These are phyloP conservation scores for Ustanciosporium gigantosporum DNA, from an alignment of 1,284 basidiomycete genomes.

Conservation along the genomic window DNA sequence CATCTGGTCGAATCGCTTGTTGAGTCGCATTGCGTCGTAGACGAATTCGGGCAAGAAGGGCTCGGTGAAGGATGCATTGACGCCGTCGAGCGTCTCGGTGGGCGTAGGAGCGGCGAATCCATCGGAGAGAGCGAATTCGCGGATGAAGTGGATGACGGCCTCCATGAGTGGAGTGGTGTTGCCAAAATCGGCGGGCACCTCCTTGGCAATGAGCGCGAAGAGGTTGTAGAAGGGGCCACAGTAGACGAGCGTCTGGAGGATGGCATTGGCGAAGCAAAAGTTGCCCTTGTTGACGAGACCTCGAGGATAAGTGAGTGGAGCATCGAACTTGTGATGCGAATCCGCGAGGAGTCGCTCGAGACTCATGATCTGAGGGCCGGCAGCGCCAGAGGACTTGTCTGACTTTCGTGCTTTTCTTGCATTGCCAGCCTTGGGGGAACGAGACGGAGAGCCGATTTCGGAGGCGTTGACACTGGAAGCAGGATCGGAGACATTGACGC, in stretches of 20 bases:
- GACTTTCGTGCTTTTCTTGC: conserved; percentile 21
- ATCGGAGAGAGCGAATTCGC: conserved; percentile 68
- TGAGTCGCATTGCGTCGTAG: conserved; percentile 94
- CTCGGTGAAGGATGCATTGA: conserved; percentile 33
- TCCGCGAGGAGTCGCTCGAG: conserved; percentile 34
- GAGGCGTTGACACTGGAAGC: conserved; percentile 2
- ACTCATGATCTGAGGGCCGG: conserved; percentile 15
- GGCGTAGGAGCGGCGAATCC: conserved; percentile 4
- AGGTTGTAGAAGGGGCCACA: conserved; percentile 82
- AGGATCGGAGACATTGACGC: conserved; percentile 24
- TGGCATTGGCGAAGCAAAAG: conserved; percentile 95
- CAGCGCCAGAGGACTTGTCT: conserved; percentile 3
- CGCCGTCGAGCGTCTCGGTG: conserved; percentile 16
- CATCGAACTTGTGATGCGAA: conserved; percentile 37
- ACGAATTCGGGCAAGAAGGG: conserved; percentile 85
- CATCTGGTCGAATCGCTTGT: conserved; percentile 92
- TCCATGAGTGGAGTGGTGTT: conserved; percentile 77
- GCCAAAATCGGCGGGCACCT: conserved; percentile 64
- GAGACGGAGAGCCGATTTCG: conserved; percentile 14
- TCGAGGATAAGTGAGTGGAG: conserved; percentile 69
- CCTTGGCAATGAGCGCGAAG: conserved; percentile 72
- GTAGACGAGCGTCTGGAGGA: conserved; percentile 87
- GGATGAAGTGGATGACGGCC: conserved; percentile 78
- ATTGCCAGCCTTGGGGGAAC: conserved; percentile 22
- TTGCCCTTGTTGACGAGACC: conserved; percentile 94